Evolutionary conservation across 805 yeast genomes (phyloP).

Genomic region (Yamadazyma paraphyllophila): DNA sequence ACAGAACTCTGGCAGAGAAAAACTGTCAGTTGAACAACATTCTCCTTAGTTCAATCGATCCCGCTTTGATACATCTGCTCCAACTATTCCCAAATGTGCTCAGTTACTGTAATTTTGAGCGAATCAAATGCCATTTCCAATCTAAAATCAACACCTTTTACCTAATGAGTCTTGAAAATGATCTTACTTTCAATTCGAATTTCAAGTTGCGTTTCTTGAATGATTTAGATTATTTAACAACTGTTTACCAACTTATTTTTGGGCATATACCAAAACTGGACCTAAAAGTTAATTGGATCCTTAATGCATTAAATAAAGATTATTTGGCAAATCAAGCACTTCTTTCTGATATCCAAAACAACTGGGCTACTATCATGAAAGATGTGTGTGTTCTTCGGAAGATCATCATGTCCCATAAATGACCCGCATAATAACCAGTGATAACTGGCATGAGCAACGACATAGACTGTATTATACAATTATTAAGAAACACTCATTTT

Average conservation of each 20-base stretch:
- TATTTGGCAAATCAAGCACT: conserved; percentile 4
- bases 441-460: background rate
- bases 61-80: background rate
- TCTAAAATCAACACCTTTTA: conserved; percentile 16
- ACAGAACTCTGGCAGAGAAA: background rate
- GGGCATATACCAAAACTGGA: conserved; percentile 15
- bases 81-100: background rate
- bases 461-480: background rate
- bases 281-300: conserved; percentile 20
- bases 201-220: conserved; percentile 15
- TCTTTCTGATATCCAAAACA: conserved; percentile 12
- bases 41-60: conserved; percentile 10
- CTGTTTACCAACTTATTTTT: conserved; percentile 17
- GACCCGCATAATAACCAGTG: background rate
- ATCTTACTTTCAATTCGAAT: conserved; percentile 10
- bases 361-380: conserved; percentile 17
- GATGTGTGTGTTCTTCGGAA: conserved; percentile 12
- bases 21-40: conserved; percentile 9
- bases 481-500: too few species aligned
- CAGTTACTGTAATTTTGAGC: conserved; percentile 18
- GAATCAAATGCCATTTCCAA: conserved; percentile 18
- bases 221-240: conserved; percentile 17
- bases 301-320: conserved; percentile 17
- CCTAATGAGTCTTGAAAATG: conserved; percentile 18
- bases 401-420: conserved; percentile 4